Evolutionary conservation across 164 flowering plant genomes (phyloP), one percentile per base, ranked within the genome.

Genomic region (Chimonanthus praecox): DNA sequence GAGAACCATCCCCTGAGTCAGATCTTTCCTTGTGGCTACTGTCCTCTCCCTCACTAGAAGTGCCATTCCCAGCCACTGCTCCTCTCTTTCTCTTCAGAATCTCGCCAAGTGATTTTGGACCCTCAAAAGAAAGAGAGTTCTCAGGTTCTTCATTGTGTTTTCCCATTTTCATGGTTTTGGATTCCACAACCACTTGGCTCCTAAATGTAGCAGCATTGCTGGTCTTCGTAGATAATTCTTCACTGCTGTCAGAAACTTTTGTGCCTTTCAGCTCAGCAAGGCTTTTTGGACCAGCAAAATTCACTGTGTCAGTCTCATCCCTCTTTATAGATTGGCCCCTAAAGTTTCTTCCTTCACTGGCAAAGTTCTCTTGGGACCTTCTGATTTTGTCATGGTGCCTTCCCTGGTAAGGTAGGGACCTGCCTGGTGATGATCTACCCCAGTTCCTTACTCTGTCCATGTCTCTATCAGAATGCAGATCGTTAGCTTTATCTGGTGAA

Each of bases 31-130:
- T 79, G 73, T 60, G 64, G 70, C 67, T 73, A 68, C 54, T 70
- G 16, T 71, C 79, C 72, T 82, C 85, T 64, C 64, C 74, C 72
- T 71, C 71, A 4, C 47, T 66, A 48, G 76, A 76, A 69, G 69
- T 48, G 64, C 70, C 78, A 77, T 73, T 74, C 15, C 72, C 84
- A 20, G 84, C 82, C 64, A 64, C 80, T 45, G 79, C 80, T 71
- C 67, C 84, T 83, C 94, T 87, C 80, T 94, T 94, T 58, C 88
- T 84, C 83, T 92, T 94, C 74, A 94, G 74, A 84, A 94, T 89
- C 80, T 79, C 91, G 68, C 89, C 82, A 2, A 92, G 83, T 73
- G 97, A 90, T 82, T 88, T 88, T 21, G 98, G 98, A 45, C 96
- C 97, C 73, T 89, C 94, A 80, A 94, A 92, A 2, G 89, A 79